Evolutionary conservation across 1,284 basidiomycete species (phyloP).

Genomic region (Cutaneotrichosporon dermatis): DNA sequence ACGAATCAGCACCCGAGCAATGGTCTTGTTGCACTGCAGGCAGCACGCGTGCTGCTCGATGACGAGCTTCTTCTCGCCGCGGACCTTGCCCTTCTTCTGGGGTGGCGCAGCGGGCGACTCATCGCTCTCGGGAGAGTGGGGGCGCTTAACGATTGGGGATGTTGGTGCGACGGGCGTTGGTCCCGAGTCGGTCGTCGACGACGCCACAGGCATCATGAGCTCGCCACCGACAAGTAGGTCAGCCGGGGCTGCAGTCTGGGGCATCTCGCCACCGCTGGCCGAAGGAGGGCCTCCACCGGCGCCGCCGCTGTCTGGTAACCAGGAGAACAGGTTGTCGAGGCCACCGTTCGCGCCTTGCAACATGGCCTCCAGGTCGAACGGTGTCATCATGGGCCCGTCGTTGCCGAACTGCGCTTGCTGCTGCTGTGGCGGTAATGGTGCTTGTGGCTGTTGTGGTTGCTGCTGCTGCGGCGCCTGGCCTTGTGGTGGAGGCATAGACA

Average conservation of each 20-base stretch:
- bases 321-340: constrained; percentile 37
- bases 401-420: background rate
- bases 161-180: constrained; percentile 6
- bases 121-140: constrained; percentile 22
- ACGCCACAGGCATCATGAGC: constrained; percentile 8
- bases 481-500: background rate
- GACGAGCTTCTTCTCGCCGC: constrained; percentile 40
- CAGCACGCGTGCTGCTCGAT: constrained; percentile 33
- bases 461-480: background rate
- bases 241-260: constrained; percentile 7
- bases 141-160: constrained; percentile 19
- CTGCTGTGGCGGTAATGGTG: background rate
- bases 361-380: constrained; percentile 44
- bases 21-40: constrained; percentile 22
- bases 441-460: background rate
- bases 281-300: background rate
- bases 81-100: constrained; percentile 29
- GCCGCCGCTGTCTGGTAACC: constrained; percentile 35
- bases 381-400: constrained; percentile 21
- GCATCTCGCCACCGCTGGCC: background rate
- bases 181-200: background rate
- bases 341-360: constrained; percentile 18
- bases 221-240: constrained; percentile 14
- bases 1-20: constrained; percentile 40
- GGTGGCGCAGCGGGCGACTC: constrained; percentile 17